A percentile compares a stretch with the other conserved stretches of the same genome.
Conservation (phyloP, 2,329 filamentous ascomycete species). For the Verticillium albo-atrum region DNA sequence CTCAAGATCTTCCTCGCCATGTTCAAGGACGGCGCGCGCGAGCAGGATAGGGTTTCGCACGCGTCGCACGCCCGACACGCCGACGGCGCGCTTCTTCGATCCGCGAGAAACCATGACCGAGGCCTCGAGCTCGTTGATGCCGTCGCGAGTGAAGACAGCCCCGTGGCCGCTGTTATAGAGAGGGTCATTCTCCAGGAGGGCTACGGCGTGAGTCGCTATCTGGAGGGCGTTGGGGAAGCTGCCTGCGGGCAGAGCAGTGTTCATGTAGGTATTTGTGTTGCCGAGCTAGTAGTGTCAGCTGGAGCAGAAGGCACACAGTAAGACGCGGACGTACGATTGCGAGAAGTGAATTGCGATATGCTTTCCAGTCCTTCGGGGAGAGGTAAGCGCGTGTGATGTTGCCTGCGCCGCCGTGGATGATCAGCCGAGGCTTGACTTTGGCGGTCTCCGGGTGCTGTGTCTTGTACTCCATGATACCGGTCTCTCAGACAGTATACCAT, state of each 20-base stretch:
- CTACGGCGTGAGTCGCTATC: slow-evolving; percentile 70
- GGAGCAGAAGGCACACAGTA: background rate
- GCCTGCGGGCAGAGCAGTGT: slow-evolving; percentile 17
- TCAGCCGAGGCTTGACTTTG: slow-evolving; percentile 50
- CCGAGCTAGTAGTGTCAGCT: slow-evolving; percentile 28
- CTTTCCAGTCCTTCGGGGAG: slow-evolving; percentile 50
- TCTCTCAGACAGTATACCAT: background rate
- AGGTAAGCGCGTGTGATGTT: slow-evolving; percentile 60
- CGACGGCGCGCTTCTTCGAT: slow-evolving; percentile 70
- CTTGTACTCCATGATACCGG: slow-evolving; percentile 35
- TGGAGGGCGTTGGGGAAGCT: slow-evolving; percentile 59
- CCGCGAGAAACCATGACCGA: slow-evolving; percentile 79
- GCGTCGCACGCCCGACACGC: slow-evolving; percentile 65
- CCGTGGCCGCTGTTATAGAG: slow-evolving; percentile 84
- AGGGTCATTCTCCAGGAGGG: slow-evolving; percentile 70
- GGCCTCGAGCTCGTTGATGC: slow-evolving; percentile 81
- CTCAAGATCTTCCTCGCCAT: slow-evolving; percentile 58
- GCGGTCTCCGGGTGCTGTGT: slow-evolving; percentile 10
- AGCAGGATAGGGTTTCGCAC: slow-evolving; percentile 79
- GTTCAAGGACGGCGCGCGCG: slow-evolving; percentile 65
- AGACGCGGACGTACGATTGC: slow-evolving; percentile 46
- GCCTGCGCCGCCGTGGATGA: slow-evolving; percentile 71
- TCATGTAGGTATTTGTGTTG: slow-evolving; percentile 43
- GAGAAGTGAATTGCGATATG: slow-evolving; percentile 57
- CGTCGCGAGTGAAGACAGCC: slow-evolving; percentile 80